Conservation (phyloP, 306 rosid species). For the Carpinus fangiana region DNA sequence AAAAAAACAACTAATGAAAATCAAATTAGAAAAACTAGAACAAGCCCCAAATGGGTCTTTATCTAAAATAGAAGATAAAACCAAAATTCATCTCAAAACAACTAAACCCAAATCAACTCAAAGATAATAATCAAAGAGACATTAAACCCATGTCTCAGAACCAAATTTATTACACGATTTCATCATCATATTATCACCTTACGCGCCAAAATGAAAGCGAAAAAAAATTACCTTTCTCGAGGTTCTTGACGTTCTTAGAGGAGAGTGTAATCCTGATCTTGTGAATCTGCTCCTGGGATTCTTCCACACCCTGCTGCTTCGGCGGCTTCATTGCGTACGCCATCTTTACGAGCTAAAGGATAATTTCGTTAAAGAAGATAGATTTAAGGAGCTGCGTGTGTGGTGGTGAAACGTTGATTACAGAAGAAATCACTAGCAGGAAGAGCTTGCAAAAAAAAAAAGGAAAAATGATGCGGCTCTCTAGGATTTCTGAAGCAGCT, state of each 20-base stretch:
- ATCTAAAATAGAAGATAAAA: neutral
- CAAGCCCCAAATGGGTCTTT: neutral
- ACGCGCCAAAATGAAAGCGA: neutral
- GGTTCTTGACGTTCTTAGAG: slow-evolving; percentile 77
- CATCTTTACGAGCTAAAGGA: neutral
- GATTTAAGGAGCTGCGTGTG: too few relatives aligned
- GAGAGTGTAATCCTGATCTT: slow-evolving; percentile 94
- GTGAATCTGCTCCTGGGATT: slow-evolving; percentile 70
- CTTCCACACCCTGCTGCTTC: slow-evolving; percentile 76
- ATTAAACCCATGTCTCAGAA: neutral
- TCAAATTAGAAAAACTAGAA: neutral
- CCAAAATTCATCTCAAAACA: neutral
- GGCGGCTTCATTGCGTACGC: slow-evolving; percentile 60
- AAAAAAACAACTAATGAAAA: neutral
- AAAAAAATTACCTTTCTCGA: slow-evolving; percentile 60
- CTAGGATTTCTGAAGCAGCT: too few relatives aligned
- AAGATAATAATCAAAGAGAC: neutral
- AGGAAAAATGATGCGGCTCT: too few relatives aligned
- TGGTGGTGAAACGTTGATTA: too few relatives aligned
- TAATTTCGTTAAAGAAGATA: too few relatives aligned
- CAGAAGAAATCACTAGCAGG: too few relatives aligned
- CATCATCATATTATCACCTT: too few relatives aligned
- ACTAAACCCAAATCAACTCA: neutral
- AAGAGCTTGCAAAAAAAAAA: too few relatives aligned
- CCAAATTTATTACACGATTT: neutral